Conservation (phyloP, 148 eudicot species). For the Diospyros kaki region DNA sequence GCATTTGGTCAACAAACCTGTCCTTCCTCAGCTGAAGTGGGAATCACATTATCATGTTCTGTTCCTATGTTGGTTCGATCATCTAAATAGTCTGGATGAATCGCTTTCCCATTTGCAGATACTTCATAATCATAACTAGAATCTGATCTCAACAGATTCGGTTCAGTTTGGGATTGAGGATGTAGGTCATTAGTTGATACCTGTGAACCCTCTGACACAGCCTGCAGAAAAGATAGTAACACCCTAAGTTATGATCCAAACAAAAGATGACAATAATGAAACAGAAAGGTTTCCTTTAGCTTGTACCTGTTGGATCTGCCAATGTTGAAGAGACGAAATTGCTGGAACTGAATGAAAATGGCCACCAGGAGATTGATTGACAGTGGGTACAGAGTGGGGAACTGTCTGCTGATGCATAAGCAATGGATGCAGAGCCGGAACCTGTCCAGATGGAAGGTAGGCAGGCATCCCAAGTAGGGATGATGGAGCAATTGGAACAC, state of each 20-base stretch:
- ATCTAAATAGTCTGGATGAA: slow-evolving; percentile 47
- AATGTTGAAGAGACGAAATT: slow-evolving; percentile 47
- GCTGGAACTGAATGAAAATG: slow-evolving; percentile 61
- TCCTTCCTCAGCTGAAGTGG: slow-evolving; percentile 37
- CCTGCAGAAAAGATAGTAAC: slow-evolving; percentile 26
- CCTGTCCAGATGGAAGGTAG: slow-evolving; percentile 67
- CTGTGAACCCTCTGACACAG: slow-evolving; percentile 45
- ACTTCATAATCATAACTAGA: slow-evolving; percentile 45
- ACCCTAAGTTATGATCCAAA: background rate
- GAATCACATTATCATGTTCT: slow-evolving; percentile 36
- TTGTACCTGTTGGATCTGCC: slow-evolving; percentile 79
- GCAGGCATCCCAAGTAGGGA: slow-evolving; percentile 75
- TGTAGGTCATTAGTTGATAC: slow-evolving; percentile 42
- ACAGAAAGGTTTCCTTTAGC: background rate
- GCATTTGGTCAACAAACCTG: slow-evolving; percentile 35
- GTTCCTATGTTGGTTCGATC: slow-evolving; percentile 31
- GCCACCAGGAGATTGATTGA: slow-evolving; percentile 54
- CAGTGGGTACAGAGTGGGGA: slow-evolving; percentile 55
- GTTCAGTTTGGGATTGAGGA: slow-evolving; percentile 46
- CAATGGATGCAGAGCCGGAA: slow-evolving; percentile 76
- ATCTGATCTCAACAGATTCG: slow-evolving; percentile 43
- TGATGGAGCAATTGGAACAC: slow-evolving; percentile 54
- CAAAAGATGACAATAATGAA: background rate
- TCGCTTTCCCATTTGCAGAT: slow-evolving; percentile 50
- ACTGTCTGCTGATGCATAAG: slow-evolving; percentile 78